Percentiles rank a stretch among this genome's conserved stretches.
Conservation (phyloP, 257 asterid species). For the Ligustrum vulgare region DNA sequence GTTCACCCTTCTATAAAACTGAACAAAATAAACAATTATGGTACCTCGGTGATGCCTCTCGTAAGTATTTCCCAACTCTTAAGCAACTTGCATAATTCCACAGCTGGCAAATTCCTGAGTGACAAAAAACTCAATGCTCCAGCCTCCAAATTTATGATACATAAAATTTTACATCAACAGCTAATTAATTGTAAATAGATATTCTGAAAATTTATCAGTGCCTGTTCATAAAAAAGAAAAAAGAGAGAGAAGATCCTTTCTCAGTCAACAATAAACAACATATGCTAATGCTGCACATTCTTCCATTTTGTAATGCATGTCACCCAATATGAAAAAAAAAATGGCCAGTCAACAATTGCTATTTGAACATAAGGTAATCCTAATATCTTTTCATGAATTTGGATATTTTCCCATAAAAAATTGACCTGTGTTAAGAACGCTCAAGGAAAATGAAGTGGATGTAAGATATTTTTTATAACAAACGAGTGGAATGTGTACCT, state of each 20-base stretch:
- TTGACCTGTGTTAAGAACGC: constrained; percentile 1
- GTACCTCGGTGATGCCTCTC: constrained; percentile 60
- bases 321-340: background rate
- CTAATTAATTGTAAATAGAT: constrained; percentile 7
- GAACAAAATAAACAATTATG: constrained; percentile 17
- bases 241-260: background rate
- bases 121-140: constrained; percentile 7
- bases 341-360: background rate
- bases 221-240: background rate
- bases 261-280: background rate
- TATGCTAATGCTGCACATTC: constrained; percentile 7
- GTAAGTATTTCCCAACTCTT: constrained; percentile 68
- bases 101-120: constrained; percentile 65
- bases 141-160: background rate
- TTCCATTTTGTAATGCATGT: background rate
- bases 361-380: background rate
- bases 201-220: background rate
- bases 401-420: constrained; percentile 12
- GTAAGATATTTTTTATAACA: constrained; percentile 4
- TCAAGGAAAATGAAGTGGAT: constrained; percentile 16
- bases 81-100: constrained; percentile 60
- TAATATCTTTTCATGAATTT: background rate
- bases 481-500: constrained; percentile 44
- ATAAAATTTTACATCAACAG: constrained; percentile 3
- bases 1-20: constrained; percentile 6